Base-by-base conservation (phyloP, 2,329 filamentous ascomycete species). In the Xylariales sp. region DNA sequence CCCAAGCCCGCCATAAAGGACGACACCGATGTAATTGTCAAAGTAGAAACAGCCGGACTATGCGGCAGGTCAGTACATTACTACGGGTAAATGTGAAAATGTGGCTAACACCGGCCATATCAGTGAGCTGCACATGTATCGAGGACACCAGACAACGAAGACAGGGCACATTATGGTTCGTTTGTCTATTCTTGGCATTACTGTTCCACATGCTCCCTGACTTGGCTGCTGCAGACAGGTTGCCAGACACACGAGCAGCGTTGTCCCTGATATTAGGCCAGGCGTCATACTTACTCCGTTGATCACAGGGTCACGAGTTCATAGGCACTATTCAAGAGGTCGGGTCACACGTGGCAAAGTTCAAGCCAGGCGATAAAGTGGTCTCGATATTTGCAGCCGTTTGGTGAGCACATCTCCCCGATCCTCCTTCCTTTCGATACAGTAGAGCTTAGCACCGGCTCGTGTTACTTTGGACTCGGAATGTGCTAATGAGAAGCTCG, bases 291-390 rank as follows among this genome's bases (percentile, higher is more conserved):
- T n/a, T n/a, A n/a, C n/a, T n/a, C n/a, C n/a, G n/a, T n/a, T n/a
- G n/a, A n/a, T n/a, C n/a, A n/a, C n/a, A n/a, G n/a, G n/a, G 88
- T 44, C 90, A 95, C 59, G 90, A 95, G 58, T 94, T 95, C 57
- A 87, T 86, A 2, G 90, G 90, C 4, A 75, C 72, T 19, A 78
- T 95, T 8, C 74, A 82, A 25, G 78, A 85, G 47, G 68, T 74
- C 32, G 89, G 89, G 0, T 66, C 73, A 12, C 73, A 68, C 3
- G 86, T 95, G 33, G 81, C 76, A 53, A 77, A 72, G 1, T 70
- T 95, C 48, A 69, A 80, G 48, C 69, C 83, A 39, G 89, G 88
- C 4, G 89, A 95, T 61, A 78, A 79, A 52, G 73, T 95, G 24
- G 87, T 95, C 15, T 78, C 83, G 20, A 87, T 89, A 0, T 95